A percentile compares a stretch with the other conserved stretches of the same genome.
phyloP scores from a whole-genome alignment of 495 filamentous ascomycete genomes.

The Cercophora newfieldiana region DNA sequence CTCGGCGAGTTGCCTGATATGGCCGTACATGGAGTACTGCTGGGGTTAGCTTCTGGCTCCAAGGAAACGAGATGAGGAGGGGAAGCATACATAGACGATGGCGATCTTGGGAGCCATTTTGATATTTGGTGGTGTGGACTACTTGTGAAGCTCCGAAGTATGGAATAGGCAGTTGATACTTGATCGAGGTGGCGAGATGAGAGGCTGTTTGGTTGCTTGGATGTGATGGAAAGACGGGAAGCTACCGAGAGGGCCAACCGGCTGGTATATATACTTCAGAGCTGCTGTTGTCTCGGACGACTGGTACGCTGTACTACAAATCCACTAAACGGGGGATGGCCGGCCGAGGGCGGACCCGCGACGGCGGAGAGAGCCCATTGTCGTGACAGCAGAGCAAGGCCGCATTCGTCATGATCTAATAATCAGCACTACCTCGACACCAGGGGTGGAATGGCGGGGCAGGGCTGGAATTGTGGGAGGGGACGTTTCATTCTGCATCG shows the following conservation, averaged over 20 bases:
- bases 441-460: background rate
- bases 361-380: background rate
- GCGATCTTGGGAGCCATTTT: constrained; percentile 91
- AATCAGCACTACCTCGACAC: constrained; percentile 25
- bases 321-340: background rate
- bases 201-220: background rate
- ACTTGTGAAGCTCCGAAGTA: background rate
- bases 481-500: background rate
- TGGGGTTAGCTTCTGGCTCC: background rate
- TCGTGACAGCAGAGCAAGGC: background rate
- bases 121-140: constrained; percentile 32
- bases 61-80: background rate
- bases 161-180: background rate
- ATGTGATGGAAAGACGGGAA: background rate
- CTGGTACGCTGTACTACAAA: background rate
- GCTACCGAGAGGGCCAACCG: background rate
- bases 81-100: constrained; percentile 75
- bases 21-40: constrained; percentile 96
- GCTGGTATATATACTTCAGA: constrained; percentile 6
- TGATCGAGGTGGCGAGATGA: background rate
- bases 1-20: constrained; percentile 79
- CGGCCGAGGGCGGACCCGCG: background rate
- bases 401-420: constrained; percentile 37
- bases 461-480: background rate
- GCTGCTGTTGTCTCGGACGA: background rate